phyloP scores from a whole-genome alignment of 306 rosid genomes.

The Lithocarpus polystachyus region DNA sequence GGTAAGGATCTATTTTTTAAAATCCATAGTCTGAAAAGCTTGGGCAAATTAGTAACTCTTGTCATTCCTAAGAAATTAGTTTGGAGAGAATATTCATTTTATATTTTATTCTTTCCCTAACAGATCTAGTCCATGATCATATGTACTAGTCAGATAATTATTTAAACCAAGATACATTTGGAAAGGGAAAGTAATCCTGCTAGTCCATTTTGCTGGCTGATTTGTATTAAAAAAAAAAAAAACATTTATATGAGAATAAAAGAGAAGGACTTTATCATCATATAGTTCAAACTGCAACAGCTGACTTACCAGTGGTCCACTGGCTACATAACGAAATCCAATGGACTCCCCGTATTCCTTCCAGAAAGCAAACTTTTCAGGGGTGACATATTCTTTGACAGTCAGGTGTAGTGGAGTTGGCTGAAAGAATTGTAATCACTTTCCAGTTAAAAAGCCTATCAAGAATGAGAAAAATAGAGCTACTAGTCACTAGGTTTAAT shows the following conservation, averaged over 20 bases:
- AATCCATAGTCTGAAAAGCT: constrained; percentile 1
- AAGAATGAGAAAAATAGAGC: not conserved
- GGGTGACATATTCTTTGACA: constrained; percentile 84
- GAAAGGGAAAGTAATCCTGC: not conserved
- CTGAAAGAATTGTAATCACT: constrained; percentile 48
- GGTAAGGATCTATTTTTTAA: not conserved
- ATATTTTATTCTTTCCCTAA: not conserved
- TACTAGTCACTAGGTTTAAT: not conserved
- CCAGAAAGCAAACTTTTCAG: constrained; percentile 89
- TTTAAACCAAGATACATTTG: not conserved
- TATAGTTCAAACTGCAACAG: not conserved
- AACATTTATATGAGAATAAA: not conserved
- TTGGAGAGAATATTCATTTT: not conserved
- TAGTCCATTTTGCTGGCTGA: not conserved
- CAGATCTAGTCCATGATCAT: too few relatives aligned
- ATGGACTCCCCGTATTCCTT: constrained; percentile 92
- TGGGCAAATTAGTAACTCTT: not conserved
- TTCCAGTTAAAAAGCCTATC: constrained; percentile 1
- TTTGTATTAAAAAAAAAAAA: not conserved
- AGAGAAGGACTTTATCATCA: constrained; percentile 15
- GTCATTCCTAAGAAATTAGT: not conserved
- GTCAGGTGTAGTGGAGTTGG: constrained; percentile 94
- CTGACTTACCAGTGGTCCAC: constrained; percentile 86
- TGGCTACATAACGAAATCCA: constrained; percentile 93
- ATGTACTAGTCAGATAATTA: not conserved